A percentile compares a stretch with the other conserved stretches of the same genome.
Conservation (phyloP, 2,329 filamentous ascomycete species). For the Colletotrichum kahawae region DNA sequence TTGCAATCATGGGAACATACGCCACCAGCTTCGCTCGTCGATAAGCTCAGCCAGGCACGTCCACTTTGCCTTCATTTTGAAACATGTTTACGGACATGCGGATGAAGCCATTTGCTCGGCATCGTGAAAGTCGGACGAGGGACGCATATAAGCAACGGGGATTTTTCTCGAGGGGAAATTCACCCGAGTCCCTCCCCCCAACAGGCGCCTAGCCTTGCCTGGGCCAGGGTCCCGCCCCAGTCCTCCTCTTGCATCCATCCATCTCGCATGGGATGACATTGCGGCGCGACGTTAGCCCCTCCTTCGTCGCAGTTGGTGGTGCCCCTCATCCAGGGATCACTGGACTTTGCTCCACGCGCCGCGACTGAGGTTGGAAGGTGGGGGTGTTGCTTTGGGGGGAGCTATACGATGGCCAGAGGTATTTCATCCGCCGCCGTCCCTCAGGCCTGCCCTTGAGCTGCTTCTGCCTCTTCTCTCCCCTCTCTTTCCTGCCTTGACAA, state of each 20-base stretch:
- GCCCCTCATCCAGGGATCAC: constrained; percentile 18
- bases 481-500: background rate
- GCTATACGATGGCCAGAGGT: constrained; percentile 16
- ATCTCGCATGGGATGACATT: constrained; percentile 6
- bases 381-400: background rate
- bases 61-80: background rate
- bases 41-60: background rate
- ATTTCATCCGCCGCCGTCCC: constrained; percentile 18
- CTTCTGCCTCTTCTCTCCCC: background rate
- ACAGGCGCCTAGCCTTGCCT: constrained; percentile 6
- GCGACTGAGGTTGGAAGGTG: constrained; percentile 11
- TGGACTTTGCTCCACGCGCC: background rate
- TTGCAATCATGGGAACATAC: background rate
- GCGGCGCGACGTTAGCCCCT: constrained; percentile 17
- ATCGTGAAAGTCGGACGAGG: background rate
- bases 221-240: background rate
- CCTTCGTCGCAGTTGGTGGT: background rate
- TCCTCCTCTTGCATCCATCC: background rate
- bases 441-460: background rate
- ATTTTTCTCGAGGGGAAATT: background rate
- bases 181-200: background rate
- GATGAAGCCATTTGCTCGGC: background rate
- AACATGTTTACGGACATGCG: background rate
- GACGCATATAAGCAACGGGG: background rate
- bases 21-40: background rate